Conservation (phyloP, 106 monocot genomes). For the Chionographis japonica region DNA sequence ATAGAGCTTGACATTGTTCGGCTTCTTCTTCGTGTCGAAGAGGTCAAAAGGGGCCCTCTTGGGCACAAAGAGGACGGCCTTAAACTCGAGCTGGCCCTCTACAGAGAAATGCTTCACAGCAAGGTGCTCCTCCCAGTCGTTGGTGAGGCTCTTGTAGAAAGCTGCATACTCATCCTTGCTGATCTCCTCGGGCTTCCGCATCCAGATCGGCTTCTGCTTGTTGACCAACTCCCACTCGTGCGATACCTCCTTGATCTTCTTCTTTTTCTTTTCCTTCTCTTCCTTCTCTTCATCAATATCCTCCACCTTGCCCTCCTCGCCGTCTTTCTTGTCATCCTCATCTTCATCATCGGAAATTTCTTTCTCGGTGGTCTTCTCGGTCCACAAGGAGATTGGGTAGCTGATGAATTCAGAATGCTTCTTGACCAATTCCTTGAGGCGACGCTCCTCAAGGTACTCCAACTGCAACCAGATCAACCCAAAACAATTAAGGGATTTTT, state of each 20-base stretch:
- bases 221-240: conserved; percentile 15
- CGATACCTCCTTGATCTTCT: conserved; percentile 22
- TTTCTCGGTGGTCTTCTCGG: conserved; percentile 35
- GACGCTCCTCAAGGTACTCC: conserved; percentile 8
- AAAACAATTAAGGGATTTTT: too few species aligned
- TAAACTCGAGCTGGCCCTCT: conserved; percentile 31
- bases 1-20: conserved; percentile 30
- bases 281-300: conserved; percentile 23
- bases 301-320: conserved; percentile 18
- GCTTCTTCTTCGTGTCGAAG: conserved; percentile 31
- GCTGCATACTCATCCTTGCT: conserved; percentile 25
- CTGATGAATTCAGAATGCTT: conserved; percentile 32
- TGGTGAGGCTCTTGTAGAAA: conserved; percentile 32
- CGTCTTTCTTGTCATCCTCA: conserved; percentile 18
- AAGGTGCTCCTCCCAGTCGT: conserved; percentile 30
- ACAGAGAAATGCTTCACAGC: conserved; percentile 29
- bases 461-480: background rate
- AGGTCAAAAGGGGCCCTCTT: too few species aligned
- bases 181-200: conserved; percentile 28
- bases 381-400: conserved; percentile 34
- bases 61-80: conserved; percentile 11
- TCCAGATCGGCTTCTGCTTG: conserved; percentile 20
- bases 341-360: conserved; percentile 35
- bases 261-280: conserved; percentile 27
- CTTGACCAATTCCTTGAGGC: conserved; percentile 4